Conservation (phyloP, 1,139 yeast genomes). For the Pichia terricola region DNA sequence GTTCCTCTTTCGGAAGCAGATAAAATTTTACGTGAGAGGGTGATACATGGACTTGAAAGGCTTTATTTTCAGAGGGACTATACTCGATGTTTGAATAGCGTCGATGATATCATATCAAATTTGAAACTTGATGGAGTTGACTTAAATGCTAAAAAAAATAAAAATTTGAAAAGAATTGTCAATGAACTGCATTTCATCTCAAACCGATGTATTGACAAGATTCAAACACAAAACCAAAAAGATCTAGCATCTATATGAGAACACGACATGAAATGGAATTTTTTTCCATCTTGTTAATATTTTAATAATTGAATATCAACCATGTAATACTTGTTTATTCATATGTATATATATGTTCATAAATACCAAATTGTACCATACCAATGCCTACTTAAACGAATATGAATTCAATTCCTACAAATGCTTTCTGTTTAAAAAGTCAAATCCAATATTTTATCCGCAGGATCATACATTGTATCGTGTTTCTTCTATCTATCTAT, state of each 20-base stretch:
- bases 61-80: constrained; percentile 42
- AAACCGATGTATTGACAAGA: constrained; percentile 28
- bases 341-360: too few relatives aligned
- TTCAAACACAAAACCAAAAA: constrained; percentile 5
- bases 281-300: too few relatives aligned
- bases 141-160: constrained; percentile 18
- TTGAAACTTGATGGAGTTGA: constrained; percentile 17
- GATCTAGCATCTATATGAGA: constrained; percentile 23
- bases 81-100: constrained; percentile 33
- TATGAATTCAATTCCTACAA: too few relatives aligned
- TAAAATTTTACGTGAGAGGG: constrained; percentile 19
- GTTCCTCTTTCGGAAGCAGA: constrained; percentile 1
- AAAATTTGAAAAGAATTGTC: constrained; percentile 36
- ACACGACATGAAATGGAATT: too few relatives aligned
- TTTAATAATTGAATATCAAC: too few relatives aligned
- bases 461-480: too few relatives aligned
- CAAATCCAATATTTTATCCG: too few relatives aligned
- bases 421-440: too few relatives aligned
- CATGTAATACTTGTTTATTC: too few relatives aligned
- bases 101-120: constrained; percentile 25
- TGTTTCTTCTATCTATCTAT: background rate
- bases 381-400: too few relatives aligned
- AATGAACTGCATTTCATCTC: constrained; percentile 37
- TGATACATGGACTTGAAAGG: constrained; percentile 33
- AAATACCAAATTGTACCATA: too few relatives aligned